Evolutionary conservation across 2,329 filamentous ascomycete species (phyloP).

Genomic region (Gremmenia infestans): DNA sequence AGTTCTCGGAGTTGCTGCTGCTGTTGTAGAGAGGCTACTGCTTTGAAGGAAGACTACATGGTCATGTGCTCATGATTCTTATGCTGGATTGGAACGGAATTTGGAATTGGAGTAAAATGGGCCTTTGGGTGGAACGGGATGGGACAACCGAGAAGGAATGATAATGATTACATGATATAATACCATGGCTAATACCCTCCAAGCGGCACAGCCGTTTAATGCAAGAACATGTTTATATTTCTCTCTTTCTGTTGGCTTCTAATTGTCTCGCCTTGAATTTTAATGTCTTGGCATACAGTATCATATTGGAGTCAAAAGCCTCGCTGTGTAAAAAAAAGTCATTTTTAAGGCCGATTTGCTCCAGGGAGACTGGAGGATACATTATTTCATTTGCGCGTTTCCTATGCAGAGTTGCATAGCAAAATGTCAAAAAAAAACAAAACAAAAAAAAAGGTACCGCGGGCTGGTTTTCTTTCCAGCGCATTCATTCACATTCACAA

Average conservation of each 20-base stretch:
- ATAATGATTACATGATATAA: constrained; percentile 3
- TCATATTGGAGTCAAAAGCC: too few relatives aligned
- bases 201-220: not conserved
- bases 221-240: not conserved
- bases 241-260: not conserved
- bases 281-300: too few relatives aligned
- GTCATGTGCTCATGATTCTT: not conserved
- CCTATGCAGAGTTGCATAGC: too few relatives aligned
- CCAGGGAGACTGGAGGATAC: too few relatives aligned
- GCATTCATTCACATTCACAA: too few relatives aligned
- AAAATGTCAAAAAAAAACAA: too few relatives aligned
- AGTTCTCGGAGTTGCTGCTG: constrained; percentile 15
- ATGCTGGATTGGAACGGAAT: not conserved
- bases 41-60: constrained; percentile 7
- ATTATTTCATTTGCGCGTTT: too few relatives aligned
- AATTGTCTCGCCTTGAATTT: not conserved
- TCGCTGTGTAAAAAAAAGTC: too few relatives aligned
- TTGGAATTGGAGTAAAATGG: not conserved
- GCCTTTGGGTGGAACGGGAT: not conserved
- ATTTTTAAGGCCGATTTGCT: too few relatives aligned
- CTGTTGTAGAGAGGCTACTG: constrained; percentile 14
- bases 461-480: too few relatives aligned
- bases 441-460: too few relatives aligned
- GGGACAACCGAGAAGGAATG: not conserved
- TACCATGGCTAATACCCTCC: not conserved